Evolutionary conservation across 192 early-diverging fungal species (phyloP).

Genomic region (Coemansia sp.): DNA sequence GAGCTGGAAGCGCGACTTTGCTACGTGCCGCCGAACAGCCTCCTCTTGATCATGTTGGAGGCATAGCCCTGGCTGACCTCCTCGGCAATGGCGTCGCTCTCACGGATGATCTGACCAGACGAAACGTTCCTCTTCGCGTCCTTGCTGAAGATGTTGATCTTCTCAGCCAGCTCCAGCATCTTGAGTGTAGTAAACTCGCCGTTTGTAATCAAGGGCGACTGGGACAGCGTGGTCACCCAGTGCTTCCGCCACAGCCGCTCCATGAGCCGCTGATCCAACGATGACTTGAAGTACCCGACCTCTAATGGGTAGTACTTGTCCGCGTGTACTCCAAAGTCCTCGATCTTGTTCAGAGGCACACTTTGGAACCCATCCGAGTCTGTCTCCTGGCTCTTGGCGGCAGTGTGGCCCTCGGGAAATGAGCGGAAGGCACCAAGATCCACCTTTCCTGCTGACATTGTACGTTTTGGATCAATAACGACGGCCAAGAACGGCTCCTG

Average conservation of each 20-base stretch:
- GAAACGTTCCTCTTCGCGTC: conserved; percentile 32
- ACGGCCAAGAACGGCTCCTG: conserved; percentile 95
- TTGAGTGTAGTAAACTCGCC: conserved; percentile 46
- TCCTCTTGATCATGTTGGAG: conserved; percentile 40
- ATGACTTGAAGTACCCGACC: conserved; percentile 90
- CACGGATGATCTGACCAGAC: conserved; percentile 29
- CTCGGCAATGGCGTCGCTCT: conserved; percentile 44
- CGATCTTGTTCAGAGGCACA: conserved; percentile 90
- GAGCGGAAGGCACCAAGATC: conserved; percentile 98
- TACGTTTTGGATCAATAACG: conserved; percentile 97
- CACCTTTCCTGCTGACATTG: conserved; percentile 93
- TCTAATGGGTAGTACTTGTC: conserved; percentile 85
- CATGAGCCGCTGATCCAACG: conserved; percentile 78
- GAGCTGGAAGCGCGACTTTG: background rate
- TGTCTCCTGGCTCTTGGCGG: background rate
- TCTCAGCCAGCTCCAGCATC: conserved; percentile 39
- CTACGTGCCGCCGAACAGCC: conserved; percentile 25
- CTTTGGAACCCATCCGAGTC: conserved; percentile 30
- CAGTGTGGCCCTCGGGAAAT: conserved; percentile 70
- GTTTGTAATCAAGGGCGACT: conserved; percentile 84
- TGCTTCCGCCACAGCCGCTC: conserved; percentile 97
- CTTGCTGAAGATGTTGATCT: conserved; percentile 28
- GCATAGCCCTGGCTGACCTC: conserved; percentile 44
- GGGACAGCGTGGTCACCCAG: conserved; percentile 95
- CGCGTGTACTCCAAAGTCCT: conserved; percentile 97